phyloP scores from a whole-genome alignment of 768 basidiomycete genomes.

The Collybia sp. region DNA sequence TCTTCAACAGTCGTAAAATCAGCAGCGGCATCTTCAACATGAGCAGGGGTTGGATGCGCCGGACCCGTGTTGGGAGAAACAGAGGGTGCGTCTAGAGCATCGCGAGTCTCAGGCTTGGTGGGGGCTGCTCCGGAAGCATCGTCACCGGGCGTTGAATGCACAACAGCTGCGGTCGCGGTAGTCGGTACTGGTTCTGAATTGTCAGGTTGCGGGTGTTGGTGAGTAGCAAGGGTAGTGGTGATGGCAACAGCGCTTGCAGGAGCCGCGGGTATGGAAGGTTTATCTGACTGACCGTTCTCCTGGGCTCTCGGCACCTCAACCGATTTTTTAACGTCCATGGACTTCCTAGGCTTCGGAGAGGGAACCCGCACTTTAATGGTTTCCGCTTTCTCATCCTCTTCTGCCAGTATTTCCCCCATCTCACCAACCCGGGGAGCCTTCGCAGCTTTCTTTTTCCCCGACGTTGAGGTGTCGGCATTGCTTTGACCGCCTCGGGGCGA shows the following conservation, averaged over 20 bases:
- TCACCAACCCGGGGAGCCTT: conserved; percentile 49
- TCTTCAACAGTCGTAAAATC: too few species aligned
- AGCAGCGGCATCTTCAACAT: too few species aligned
- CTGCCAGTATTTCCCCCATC: conserved; percentile 64
- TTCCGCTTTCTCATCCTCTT: conserved; percentile 38
- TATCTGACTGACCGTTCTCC: conserved; percentile 6
- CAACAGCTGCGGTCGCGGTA: too few species aligned
- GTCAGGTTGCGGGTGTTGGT: not conserved
- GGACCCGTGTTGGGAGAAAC: too few species aligned
- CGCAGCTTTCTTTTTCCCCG: conserved; percentile 26
- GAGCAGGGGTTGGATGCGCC: too few species aligned
- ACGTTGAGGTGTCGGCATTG: conserved; percentile 4
- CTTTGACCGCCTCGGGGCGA: conserved; percentile 25
- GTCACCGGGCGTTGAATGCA: too few species aligned
- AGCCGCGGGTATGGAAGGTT: not conserved
- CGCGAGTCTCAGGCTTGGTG: too few species aligned
- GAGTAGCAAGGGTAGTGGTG: not conserved
- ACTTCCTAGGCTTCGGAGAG: conserved; percentile 22
- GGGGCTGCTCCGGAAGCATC: too few species aligned
- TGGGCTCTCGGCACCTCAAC: conserved; percentile 11
- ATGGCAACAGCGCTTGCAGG: not conserved
- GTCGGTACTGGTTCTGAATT: not conserved
- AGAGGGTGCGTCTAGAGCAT: too few species aligned
- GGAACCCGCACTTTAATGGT: conserved; percentile 22
- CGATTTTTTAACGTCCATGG: conserved; percentile 17